Percentiles rank a stretch among this genome's conserved stretches.
Evolutionary conservation across 352 stramenopile genomes (phyloP).

Genomic region (Globisporangium barbulae): DNA sequence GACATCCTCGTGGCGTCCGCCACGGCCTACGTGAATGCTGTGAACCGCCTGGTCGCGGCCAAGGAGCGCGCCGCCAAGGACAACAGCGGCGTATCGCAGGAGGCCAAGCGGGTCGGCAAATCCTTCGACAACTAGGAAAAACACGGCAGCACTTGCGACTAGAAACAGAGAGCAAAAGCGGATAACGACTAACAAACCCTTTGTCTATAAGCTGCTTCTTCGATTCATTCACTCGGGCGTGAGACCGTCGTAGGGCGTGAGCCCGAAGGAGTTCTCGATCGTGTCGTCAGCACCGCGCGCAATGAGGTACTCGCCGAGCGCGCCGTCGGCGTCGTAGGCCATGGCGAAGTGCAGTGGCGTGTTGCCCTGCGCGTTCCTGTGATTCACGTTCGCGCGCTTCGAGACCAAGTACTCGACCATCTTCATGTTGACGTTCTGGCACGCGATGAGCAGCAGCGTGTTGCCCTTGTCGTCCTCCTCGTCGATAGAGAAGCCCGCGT

Average conservation of each 20-base stretch:
- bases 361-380: slow-evolving; percentile 91
- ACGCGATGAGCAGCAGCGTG: slow-evolving; percentile 87
- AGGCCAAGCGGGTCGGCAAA: slow-evolving; percentile 23
- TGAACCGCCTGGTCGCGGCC: slow-evolving; percentile 82
- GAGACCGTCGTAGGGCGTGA: slow-evolving; percentile 93
- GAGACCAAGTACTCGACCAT: slow-evolving; percentile 88
- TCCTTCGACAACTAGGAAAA: slow-evolving; percentile 20
- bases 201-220: background rate
- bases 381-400: slow-evolving; percentile 88
- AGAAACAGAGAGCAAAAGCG: background rate
- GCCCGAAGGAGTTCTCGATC: slow-evolving; percentile 91
- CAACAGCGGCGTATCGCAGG: slow-evolving; percentile 8
- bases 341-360: slow-evolving; percentile 94
- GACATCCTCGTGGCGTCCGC: slow-evolving; percentile 88
- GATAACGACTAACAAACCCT: background rate
- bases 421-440: slow-evolving; percentile 88
- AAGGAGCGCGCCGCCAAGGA: slow-evolving; percentile 41
- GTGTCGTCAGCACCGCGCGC: slow-evolving; percentile 91
- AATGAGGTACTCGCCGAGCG: slow-evolving; percentile 91
- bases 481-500: slow-evolving; percentile 88
- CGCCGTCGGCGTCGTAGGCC: slow-evolving; percentile 88
- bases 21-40: slow-evolving; percentile 85
- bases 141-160: background rate
- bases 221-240: slow-evolving; percentile 39
- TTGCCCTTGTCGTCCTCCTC: slow-evolving; percentile 92